Conservation (phyloP, 371 early-diverging fungal species). For the Rhizomucor miehei region DNA sequence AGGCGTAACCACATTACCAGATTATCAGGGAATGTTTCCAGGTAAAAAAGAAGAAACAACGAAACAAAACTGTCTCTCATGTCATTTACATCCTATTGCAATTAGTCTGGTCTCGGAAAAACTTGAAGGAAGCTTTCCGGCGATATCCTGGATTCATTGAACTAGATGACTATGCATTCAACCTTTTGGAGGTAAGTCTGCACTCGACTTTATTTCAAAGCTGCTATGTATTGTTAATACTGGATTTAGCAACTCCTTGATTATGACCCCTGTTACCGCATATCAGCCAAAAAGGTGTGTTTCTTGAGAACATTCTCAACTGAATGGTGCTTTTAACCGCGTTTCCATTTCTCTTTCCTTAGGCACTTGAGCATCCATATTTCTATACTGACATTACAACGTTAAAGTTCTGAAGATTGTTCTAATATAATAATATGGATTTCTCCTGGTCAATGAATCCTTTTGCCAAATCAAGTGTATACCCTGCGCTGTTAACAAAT, state of each 20-base stretch:
- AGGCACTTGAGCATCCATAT: constrained; percentile 19
- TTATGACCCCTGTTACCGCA: constrained; percentile 11
- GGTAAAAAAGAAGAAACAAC: constrained; percentile 6
- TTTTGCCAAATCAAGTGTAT: not conserved
- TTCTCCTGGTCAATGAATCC: not conserved
- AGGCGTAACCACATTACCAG: constrained; percentile 76
- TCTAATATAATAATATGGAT: not conserved
- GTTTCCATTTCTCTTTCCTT: too few species aligned
- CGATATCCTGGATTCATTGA: constrained; percentile 3
- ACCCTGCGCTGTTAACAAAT: too few species aligned
- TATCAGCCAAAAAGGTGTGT: constrained; percentile 17
- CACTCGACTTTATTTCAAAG: not conserved
- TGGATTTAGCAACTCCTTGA: constrained; percentile 8
- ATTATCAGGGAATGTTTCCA: constrained; percentile 72
- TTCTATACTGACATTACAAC: constrained; percentile 14
- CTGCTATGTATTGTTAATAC: not conserved
- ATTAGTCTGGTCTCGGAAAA: constrained; percentile 15
- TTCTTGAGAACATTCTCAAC: too few species aligned
- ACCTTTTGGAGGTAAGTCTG: constrained; percentile 7
- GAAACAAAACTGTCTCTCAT: not conserved
- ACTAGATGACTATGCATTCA: constrained; percentile 8
- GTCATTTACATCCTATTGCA: not conserved
- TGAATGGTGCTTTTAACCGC: too few species aligned
- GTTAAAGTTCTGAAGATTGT: constrained; percentile 7
- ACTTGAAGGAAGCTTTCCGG: constrained; percentile 7